phyloP scores from a whole-genome alignment of 2,329 filamentous ascomycete genomes.

The Chaetomium olivaceum region DNA sequence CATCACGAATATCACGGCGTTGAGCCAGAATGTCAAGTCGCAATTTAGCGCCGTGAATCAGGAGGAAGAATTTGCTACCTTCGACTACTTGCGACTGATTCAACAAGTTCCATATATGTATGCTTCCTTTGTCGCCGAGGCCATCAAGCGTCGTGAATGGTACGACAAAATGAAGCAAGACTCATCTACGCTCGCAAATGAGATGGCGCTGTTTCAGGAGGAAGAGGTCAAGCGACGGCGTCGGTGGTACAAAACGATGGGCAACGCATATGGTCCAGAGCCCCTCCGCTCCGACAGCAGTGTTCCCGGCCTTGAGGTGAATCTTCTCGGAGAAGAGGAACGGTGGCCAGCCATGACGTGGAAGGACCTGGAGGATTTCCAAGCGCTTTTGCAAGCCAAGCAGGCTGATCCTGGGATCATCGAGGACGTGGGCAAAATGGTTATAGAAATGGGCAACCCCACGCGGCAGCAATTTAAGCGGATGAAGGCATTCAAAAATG shows the following conservation, averaged over 20 bases:
- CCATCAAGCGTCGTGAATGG: constrained; percentile 86
- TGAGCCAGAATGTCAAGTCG: constrained; percentile 69
- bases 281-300: constrained; percentile 62
- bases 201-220: constrained; percentile 88
- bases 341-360: constrained; percentile 77
- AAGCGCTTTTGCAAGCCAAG: constrained; percentile 64
- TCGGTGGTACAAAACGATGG: constrained; percentile 87
- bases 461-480: constrained; percentile 84
- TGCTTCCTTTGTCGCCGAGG: constrained; percentile 83
- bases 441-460: constrained; percentile 77
- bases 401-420: constrained; percentile 66
- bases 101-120: constrained; percentile 86
- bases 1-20: constrained; percentile 76
- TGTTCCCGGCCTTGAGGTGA: constrained; percentile 79
- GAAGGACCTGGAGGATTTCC: constrained; percentile 74
- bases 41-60: constrained; percentile 72
- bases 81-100: constrained; percentile 77
- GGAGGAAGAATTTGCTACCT: constrained; percentile 74
- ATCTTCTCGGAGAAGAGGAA: constrained; percentile 75
- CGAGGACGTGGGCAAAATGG: constrained; percentile 71
- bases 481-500: constrained; percentile 93
- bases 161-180: constrained; percentile 85
- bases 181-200: constrained; percentile 83
- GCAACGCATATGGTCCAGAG: constrained; percentile 69
- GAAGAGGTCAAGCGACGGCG: constrained; percentile 86